Conservation (phyloP, 345 rosid genomes). For the Geranium rotundifolium region DNA sequence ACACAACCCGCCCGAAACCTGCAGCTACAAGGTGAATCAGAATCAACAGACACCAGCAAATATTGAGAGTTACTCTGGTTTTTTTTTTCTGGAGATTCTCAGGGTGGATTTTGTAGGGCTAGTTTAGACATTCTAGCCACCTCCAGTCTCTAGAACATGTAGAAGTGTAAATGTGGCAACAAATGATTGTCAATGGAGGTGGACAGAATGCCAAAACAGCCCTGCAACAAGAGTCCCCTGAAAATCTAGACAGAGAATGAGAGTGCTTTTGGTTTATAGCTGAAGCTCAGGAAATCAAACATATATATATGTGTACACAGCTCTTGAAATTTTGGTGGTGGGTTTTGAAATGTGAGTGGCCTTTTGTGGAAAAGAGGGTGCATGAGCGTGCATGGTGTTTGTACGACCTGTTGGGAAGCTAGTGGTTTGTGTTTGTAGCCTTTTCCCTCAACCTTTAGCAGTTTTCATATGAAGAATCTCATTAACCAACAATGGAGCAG, state of each 20-base stretch:
- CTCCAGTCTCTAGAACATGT: conserved; percentile 16
- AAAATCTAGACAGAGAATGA: conserved; percentile 18
- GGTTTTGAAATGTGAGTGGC: background rate
- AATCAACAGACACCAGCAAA: too few relatives aligned
- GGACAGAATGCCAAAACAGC: conserved; percentile 58
- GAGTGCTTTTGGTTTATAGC: background rate
- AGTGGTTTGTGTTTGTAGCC: conserved; percentile 2
- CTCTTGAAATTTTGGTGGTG: background rate
- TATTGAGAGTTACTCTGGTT: too few relatives aligned
- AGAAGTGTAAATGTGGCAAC: background rate
- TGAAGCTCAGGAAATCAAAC: too few relatives aligned
- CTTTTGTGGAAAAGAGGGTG: conserved; percentile 16
- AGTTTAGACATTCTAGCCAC: conserved; percentile 35
- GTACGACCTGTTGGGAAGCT: conserved; percentile 10
- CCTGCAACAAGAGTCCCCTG: conserved; percentile 29
- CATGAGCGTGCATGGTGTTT: conserved; percentile 34
- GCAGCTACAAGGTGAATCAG: too few relatives aligned
- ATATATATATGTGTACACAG: too few relatives aligned
- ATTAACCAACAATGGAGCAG: too few relatives aligned
- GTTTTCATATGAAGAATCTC: background rate
- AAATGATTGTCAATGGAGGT: conserved; percentile 19
- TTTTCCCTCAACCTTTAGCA: background rate
- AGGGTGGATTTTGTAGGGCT: conserved; percentile 31
- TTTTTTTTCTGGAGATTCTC: conserved; percentile 19
- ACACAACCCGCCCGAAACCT: too few relatives aligned